Evolutionary conservation across 768 basidiomycete species (phyloP).

Genomic region (Tricholomella constricta): DNA sequence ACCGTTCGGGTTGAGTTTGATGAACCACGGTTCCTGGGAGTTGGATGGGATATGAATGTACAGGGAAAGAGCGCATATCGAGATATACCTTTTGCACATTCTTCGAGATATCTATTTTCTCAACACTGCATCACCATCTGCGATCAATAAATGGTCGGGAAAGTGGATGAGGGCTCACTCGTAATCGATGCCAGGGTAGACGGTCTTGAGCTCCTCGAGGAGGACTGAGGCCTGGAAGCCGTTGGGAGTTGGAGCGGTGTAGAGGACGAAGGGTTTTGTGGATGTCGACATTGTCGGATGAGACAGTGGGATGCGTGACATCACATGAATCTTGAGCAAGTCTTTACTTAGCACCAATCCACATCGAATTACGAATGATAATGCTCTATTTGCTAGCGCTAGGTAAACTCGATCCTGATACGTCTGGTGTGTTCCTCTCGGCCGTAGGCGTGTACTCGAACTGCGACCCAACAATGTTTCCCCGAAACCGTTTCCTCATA

Average conservation of each 20-base stretch:
- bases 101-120: conserved; percentile 57
- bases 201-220: conserved; percentile 64
- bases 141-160: not conserved
- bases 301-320: conserved; percentile 30
- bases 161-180: conserved; percentile 27
- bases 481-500: conserved; percentile 82
- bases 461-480: conserved; percentile 63
- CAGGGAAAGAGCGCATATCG: no score
- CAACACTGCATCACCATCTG: conserved; percentile 34
- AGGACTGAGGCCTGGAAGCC: conserved; percentile 50
- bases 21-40: conserved; percentile 63
- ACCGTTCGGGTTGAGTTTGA: conserved; percentile 73
- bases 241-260: conserved; percentile 63
- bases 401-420: conserved; percentile 14
- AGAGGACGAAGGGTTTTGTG: conserved; percentile 49
- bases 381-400: conserved; percentile 11
- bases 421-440: conserved; percentile 16
- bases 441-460: conserved; percentile 46
- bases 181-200: conserved; percentile 52
- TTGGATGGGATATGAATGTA: not conserved
- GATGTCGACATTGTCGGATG: conserved; percentile 28
- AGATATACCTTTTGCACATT: conserved; percentile 74
- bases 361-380: conserved; percentile 6
- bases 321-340: not conserved
- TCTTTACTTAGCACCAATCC: no score